phyloP scores from a whole-genome alignment of 83 land plant species.

The Picea abies region DNA sequence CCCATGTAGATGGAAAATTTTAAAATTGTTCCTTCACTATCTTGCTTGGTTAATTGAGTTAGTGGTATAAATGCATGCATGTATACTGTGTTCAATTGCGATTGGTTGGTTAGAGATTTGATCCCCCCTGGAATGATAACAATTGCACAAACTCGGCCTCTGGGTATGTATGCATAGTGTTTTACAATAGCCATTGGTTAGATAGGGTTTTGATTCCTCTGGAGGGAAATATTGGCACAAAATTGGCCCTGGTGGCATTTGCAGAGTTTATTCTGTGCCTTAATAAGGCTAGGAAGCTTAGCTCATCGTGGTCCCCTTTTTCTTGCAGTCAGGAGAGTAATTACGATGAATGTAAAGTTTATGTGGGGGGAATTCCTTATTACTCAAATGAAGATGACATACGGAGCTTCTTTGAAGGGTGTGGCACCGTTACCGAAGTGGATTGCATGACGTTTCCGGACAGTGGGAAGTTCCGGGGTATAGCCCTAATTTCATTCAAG shows the following conservation, averaged over 20 bases:
- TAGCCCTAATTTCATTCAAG: constrained; percentile 93
- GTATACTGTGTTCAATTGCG: too few relatives aligned
- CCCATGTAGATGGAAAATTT: too few relatives aligned
- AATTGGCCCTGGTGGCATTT: background rate
- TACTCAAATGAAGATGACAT: constrained; percentile 93
- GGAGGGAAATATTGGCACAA: background rate
- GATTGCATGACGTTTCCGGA: constrained; percentile 91
- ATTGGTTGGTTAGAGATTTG: too few relatives aligned
- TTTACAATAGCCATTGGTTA: background rate
- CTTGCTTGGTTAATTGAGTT: too few relatives aligned
- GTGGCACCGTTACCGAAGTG: constrained; percentile 89
- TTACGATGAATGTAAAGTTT: constrained; percentile 61
- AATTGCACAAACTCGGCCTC: background rate
- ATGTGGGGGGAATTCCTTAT: constrained; percentile 99
- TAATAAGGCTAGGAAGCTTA: background rate
- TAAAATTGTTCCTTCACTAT: too few relatives aligned
- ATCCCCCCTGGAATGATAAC: too few relatives aligned
- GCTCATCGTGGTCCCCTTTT: background rate
- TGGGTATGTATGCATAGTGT: too few relatives aligned
- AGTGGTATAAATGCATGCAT: too few relatives aligned
- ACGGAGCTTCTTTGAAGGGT: constrained; percentile 72
- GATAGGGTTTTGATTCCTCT: background rate
- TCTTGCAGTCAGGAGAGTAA: constrained; percentile 46
- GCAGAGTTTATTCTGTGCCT: background rate
- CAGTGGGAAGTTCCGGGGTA: constrained; percentile 94